Conservation (phyloP, 2,329 filamentous ascomycete species). For the Talaromyces sp. region DNA sequence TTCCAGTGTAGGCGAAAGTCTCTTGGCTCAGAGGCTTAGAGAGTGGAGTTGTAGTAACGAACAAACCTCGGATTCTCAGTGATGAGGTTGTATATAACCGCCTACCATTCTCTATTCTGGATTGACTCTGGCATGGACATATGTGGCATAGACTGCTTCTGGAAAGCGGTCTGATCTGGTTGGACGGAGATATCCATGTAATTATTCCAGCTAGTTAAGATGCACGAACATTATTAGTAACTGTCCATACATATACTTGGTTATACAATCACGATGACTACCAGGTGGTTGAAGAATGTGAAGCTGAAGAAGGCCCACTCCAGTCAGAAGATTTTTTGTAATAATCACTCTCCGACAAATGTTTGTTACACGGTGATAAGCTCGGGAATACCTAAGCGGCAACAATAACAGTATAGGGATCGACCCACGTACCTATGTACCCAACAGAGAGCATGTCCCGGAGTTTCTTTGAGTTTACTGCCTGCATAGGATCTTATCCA, state of each 20-base stretch:
- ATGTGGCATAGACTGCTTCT: not conserved
- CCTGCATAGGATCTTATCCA: not conserved
- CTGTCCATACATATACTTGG: not conserved
- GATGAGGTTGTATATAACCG: not conserved
- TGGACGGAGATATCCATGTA: not conserved
- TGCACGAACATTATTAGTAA: not conserved
- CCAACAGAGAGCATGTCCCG: not conserved
- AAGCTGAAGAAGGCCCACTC: not conserved
- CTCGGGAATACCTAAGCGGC: too few species aligned
- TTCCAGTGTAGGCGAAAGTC: conserved; percentile 56
- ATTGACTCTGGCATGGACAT: not conserved
- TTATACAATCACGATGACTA: not conserved
- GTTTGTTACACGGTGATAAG: not conserved
- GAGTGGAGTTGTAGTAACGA: conserved; percentile 51
- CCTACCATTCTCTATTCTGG: not conserved
- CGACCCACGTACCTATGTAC: not conserved
- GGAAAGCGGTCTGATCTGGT: not conserved
- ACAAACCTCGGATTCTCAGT: not conserved
- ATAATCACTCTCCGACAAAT: not conserved
- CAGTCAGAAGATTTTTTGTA: not conserved
- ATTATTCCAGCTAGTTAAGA: not conserved
- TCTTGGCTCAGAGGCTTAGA: conserved; percentile 67
- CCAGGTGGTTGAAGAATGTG: not conserved
- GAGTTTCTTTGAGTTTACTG: not conserved
- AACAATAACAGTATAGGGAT: not conserved